phyloP scores from a whole-genome alignment of 164 flowering plant genomes.

The Magnolia kwangsiensis region DNA sequence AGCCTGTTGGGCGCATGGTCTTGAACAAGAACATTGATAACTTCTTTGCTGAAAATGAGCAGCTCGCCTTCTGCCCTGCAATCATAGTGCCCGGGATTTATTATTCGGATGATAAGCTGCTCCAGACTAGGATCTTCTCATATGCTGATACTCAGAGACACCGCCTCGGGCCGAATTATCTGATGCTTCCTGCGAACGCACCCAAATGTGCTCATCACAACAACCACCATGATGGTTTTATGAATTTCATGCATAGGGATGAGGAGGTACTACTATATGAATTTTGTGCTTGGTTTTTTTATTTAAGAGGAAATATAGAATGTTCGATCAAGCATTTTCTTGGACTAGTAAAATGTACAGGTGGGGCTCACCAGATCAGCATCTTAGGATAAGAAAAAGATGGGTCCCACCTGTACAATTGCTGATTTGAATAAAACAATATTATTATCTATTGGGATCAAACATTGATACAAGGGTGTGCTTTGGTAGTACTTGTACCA shows the following conservation, averaged over 20 bases:
- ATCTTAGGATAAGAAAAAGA: no score
- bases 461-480: no score
- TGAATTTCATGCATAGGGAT: constrained; percentile 99
- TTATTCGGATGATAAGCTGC: constrained; percentile 92
- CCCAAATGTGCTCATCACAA: constrained; percentile 95
- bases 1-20: constrained; percentile 94
- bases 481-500: no score
- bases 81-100: constrained; percentile 85
- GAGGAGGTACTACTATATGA: constrained; percentile 69
- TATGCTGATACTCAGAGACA: constrained; percentile 96
- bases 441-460: no score
- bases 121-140: constrained; percentile 83
- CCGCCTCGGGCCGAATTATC: constrained; percentile 94
- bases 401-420: no score
- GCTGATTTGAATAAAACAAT: no score
- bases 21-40: constrained; percentile 91
- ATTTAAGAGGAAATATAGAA: no score
- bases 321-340: no score
- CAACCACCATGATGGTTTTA: constrained; percentile 93
- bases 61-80: constrained; percentile 90
- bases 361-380: no score
- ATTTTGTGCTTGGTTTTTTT: background rate
- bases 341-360: no score
- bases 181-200: constrained; percentile 92
- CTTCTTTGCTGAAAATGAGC: constrained; percentile 97